Conservation (phyloP, 805 yeast species). For the Candida stauntonica region DNA sequence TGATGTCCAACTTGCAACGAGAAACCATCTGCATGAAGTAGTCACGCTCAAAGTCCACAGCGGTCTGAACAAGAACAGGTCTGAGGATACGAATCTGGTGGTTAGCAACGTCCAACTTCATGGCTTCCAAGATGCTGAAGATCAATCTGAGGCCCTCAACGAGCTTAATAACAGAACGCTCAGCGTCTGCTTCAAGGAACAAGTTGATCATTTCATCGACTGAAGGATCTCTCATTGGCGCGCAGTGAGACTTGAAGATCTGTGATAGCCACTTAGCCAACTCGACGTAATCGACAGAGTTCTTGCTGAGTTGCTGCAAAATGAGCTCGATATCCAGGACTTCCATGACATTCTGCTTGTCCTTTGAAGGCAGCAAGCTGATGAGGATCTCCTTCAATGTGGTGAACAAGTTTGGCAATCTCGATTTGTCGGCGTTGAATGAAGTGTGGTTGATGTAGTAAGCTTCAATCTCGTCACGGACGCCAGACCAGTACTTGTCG, state of each 20-base stretch:
- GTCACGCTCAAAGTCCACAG: constrained; percentile 84
- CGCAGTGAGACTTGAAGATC: constrained; percentile 84
- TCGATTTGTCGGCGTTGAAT: constrained; percentile 18
- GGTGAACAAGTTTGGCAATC: constrained; percentile 64
- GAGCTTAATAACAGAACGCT: constrained; percentile 37
- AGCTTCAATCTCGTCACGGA: constrained; percentile 60
- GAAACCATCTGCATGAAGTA: constrained; percentile 71
- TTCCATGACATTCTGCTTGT: constrained; percentile 59
- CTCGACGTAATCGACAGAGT: constrained; percentile 67
- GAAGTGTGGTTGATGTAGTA: constrained; percentile 27
- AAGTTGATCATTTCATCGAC: constrained; percentile 71
- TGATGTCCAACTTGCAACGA: constrained; percentile 25
- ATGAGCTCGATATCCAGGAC: constrained; percentile 73
- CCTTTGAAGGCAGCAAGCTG: constrained; percentile 73
- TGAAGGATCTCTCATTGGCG: constrained; percentile 92
- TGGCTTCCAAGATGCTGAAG: constrained; percentile 83
- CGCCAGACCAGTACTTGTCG: constrained; percentile 80
- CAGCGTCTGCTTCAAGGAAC: constrained; percentile 34
- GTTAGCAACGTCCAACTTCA: constrained; percentile 93
- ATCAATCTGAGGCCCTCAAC: constrained; percentile 75
- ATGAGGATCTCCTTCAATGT: constrained; percentile 76
- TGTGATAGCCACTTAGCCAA: constrained; percentile 71
- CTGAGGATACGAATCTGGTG: constrained; percentile 85
- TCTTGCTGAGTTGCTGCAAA: constrained; percentile 67
- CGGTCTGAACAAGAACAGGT: constrained; percentile 80